Conservation (phyloP, 192 early-diverging fungal genomes). For the Podila epicladia region DNA sequence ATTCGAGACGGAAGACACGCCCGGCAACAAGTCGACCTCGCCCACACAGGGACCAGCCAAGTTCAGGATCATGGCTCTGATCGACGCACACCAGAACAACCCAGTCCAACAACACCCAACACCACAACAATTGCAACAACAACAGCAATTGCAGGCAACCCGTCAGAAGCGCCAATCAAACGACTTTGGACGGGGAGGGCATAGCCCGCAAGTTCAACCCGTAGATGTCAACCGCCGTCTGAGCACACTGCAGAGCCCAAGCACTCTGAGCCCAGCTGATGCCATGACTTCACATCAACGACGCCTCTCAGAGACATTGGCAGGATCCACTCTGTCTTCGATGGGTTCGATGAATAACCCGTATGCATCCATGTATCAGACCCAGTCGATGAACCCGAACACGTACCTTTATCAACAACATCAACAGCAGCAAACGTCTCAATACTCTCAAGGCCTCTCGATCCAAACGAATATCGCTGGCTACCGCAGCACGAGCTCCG, state of each 20-base stretch:
- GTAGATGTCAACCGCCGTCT: conserved; percentile 4
- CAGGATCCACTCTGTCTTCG: conserved; percentile 2
- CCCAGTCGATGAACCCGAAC: conserved; percentile 4
- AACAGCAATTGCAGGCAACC: neutral
- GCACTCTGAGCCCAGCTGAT: conserved; percentile 30
- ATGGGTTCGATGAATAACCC: conserved; percentile 2
- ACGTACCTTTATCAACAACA: conserved; percentile 8
- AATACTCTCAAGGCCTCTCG: conserved; percentile 1
- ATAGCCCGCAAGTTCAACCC: conserved; percentile 1
- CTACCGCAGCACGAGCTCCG: conserved; percentile 32
- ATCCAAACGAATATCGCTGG: conserved; percentile 3
- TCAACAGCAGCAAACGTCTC: conserved; percentile 14
- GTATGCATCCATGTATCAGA: neutral
- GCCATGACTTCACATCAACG: conserved; percentile 20
- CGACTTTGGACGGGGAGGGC: neutral
- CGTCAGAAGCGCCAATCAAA: neutral
- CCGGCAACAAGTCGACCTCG: conserved; percentile 2
- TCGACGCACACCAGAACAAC: conserved; percentile 42
- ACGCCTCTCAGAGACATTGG: conserved; percentile 20
- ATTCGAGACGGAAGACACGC: conserved; percentile 22
- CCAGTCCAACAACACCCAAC: conserved; percentile 12
- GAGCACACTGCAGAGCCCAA: conserved; percentile 22
- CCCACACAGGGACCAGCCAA: conserved; percentile 47
- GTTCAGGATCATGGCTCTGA: conserved; percentile 50
- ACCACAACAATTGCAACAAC: conserved; percentile 16